Conservation (phyloP, 2,329 filamentous ascomycete genomes). For the Diplocarpon rosae region DNA sequence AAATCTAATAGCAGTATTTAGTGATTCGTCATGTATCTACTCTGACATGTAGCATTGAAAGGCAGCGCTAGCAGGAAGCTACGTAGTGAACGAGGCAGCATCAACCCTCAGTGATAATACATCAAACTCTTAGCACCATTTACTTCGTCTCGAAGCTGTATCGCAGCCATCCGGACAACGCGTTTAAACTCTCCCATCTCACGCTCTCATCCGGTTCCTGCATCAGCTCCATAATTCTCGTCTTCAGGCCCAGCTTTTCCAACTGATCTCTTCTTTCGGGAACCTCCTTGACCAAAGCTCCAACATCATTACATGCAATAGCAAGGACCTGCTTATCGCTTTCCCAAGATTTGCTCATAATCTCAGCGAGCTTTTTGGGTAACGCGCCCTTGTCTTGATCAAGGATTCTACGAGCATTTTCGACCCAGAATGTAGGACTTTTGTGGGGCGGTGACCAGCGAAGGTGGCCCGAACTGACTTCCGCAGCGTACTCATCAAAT, state of each 20-base stretch:
- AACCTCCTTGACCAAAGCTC: conserved; percentile 58
- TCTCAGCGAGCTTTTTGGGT: conserved; percentile 55
- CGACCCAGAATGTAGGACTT: conserved; percentile 60
- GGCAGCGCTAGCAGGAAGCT: background rate
- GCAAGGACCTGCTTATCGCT: conserved; percentile 63
- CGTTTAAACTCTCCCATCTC: conserved; percentile 62
- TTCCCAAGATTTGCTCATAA: conserved; percentile 56
- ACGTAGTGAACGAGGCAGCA: too few relatives aligned
- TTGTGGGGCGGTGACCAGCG: conserved; percentile 68
- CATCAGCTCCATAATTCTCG: conserved; percentile 63
- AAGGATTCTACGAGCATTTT: conserved; percentile 59
- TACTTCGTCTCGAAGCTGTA: conserved; percentile 49
- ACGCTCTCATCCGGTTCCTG: conserved; percentile 58
- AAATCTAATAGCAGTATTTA: too few relatives aligned
- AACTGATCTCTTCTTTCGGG: conserved; percentile 55
- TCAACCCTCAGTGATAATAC: too few relatives aligned
- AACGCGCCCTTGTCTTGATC: conserved; percentile 56
- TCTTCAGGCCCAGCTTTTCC: conserved; percentile 58
- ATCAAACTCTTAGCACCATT: background rate
- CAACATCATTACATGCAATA: conserved; percentile 64
- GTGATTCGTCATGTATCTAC: too few relatives aligned
- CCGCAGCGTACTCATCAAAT: conserved; percentile 44
- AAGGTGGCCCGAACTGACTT: conserved; percentile 57
- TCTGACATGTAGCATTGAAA: background rate
- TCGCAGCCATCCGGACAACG: conserved; percentile 63